A percentile compares a stretch with the other conserved stretches of the same genome.
These are phyloP conservation scores for Geranium incanum DNA, from an alignment of 441 rosid genomes.

Conservation along the genomic window DNA sequence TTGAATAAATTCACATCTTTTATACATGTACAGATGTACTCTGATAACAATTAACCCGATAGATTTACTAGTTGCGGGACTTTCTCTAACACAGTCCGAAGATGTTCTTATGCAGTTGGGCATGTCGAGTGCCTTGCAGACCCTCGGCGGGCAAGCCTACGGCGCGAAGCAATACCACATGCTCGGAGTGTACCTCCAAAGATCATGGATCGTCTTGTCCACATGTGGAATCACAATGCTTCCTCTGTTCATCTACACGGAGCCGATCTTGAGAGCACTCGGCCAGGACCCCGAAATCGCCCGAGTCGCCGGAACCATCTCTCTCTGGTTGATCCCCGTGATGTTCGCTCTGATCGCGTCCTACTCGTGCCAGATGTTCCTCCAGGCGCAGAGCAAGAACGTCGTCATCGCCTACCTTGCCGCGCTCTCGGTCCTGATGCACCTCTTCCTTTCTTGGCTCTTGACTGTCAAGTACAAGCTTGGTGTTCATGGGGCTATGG, in stretches of 20 bases:
- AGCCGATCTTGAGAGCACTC: slow-evolving; percentile 39
- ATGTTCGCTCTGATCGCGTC: slow-evolving; percentile 40
- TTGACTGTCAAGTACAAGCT: slow-evolving; percentile 38
- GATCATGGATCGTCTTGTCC: slow-evolving; percentile 61
- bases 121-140: slow-evolving; percentile 74
- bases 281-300: slow-evolving; percentile 51
- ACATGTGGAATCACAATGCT: slow-evolving; percentile 31
- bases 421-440: slow-evolving; percentile 38
- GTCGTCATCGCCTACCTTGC: slow-evolving; percentile 54
- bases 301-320: slow-evolving; percentile 31
- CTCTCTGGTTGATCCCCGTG: slow-evolving; percentile 43
- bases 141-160: slow-evolving; percentile 74
- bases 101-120: slow-evolving; percentile 45
- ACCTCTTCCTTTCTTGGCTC: slow-evolving; percentile 59
- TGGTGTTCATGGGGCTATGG: slow-evolving; percentile 59
- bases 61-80: too few species aligned
- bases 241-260: slow-evolving; percentile 47
- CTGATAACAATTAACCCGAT: too few species aligned
- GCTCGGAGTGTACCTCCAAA: slow-evolving; percentile 72
- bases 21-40: too few species aligned
- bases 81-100: too few species aligned
- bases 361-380: slow-evolving; percentile 70
- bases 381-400: slow-evolving; percentile 81
- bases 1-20: too few species aligned
- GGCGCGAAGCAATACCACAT: slow-evolving; percentile 74